Conservation (phyloP, 2,329 filamentous ascomycete species). For the Neopestalotiopsis rosae region DNA sequence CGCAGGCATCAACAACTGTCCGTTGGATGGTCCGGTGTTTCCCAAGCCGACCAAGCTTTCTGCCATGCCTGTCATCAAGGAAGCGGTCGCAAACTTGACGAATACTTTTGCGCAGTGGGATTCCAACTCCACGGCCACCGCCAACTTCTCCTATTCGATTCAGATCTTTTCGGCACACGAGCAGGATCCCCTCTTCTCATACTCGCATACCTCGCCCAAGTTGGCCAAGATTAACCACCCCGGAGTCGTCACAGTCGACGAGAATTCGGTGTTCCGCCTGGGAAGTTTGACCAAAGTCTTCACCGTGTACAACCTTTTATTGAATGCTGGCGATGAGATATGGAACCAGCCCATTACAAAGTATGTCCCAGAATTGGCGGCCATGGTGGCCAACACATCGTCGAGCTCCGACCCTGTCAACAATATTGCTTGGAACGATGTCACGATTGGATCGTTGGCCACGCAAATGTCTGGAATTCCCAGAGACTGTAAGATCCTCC, state of each 20-base stretch:
- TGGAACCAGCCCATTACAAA: slow-evolving; percentile 37
- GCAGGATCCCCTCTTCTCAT: slow-evolving; percentile 36
- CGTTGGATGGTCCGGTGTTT: slow-evolving; percentile 33
- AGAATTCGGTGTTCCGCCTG: slow-evolving; percentile 48
- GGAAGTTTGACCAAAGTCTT: slow-evolving; percentile 49
- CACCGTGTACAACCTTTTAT: slow-evolving; percentile 42
- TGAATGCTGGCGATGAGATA: slow-evolving; percentile 33
- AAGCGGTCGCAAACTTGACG: slow-evolving; percentile 29
- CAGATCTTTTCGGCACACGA: slow-evolving; percentile 43
- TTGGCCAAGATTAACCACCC: slow-evolving; percentile 30
- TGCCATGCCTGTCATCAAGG: slow-evolving; percentile 26
- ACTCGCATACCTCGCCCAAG: slow-evolving; percentile 40
- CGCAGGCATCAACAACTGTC: slow-evolving; percentile 25
- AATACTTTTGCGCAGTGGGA: slow-evolving; percentile 23
- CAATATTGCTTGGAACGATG: slow-evolving; percentile 35
- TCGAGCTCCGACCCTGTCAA: slow-evolving; percentile 26
- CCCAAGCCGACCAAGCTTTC: slow-evolving; percentile 31
- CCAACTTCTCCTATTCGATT: slow-evolving; percentile 42
- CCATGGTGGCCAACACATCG: slow-evolving; percentile 24
- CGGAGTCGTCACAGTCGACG: slow-evolving; percentile 41
- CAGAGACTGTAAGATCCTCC: slow-evolving; percentile 32
- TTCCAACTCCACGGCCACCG: slow-evolving; percentile 22
- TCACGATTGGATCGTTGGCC: slow-evolving; percentile 32
- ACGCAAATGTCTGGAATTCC: slow-evolving; percentile 31
- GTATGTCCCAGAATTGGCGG: slow-evolving; percentile 33